Evolutionary conservation across 257 asterid species (phyloP).

Genomic region (Asclepias syriaca): DNA sequence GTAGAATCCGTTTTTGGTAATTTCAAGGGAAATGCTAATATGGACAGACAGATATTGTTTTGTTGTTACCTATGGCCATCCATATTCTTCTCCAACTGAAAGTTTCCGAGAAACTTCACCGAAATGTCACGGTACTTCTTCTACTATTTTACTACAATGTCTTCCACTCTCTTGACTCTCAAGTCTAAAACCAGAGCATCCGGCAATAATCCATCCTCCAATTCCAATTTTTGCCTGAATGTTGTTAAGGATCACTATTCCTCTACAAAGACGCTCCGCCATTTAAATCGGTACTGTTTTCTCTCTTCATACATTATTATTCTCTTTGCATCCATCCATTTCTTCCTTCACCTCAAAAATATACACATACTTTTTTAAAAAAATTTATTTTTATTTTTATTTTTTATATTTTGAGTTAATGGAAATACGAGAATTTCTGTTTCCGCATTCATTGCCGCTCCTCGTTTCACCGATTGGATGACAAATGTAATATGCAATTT

Average conservation of each 20-base stretch:
- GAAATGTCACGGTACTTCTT: too few relatives aligned
- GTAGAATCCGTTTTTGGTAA: too few relatives aligned
- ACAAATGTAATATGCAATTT: background rate
- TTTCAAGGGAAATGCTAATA: background rate
- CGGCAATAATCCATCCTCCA: too few relatives aligned
- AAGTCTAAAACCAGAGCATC: background rate
- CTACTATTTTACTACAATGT: too few relatives aligned
- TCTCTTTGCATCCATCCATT: background rate
- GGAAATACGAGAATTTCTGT: background rate
- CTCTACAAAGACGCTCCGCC: constrained; percentile 2
- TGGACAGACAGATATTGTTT: background rate
- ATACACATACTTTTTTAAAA: background rate
- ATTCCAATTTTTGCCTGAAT: background rate
- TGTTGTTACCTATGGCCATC: too few relatives aligned
- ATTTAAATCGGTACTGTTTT: background rate
- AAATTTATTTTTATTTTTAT: too few relatives aligned
- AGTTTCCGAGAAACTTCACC: too few relatives aligned
- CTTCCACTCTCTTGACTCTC: background rate
- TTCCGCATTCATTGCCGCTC: background rate
- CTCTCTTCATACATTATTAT: background rate
- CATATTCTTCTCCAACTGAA: too few relatives aligned
- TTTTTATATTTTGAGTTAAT: background rate
- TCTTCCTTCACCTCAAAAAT: background rate
- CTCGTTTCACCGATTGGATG: background rate
- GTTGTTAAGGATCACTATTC: background rate